Base-by-base conservation (phyloP, 768 basidiomycete species). In the Paxillus rubicundulus region DNA sequence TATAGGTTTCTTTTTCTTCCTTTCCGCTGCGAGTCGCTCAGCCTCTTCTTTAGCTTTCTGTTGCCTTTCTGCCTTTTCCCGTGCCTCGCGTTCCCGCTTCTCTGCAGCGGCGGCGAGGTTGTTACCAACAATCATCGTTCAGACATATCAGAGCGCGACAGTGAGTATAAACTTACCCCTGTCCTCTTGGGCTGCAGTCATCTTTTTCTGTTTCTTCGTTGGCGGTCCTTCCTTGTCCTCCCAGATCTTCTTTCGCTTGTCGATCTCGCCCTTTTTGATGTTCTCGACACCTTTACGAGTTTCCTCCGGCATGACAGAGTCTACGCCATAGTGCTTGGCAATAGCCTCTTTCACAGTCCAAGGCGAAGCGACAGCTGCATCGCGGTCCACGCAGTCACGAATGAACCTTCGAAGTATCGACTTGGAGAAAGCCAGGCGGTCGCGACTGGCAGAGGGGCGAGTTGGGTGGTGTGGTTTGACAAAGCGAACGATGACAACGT, bases 381-480 rank as follows among this genome's bases (percentile, higher is more conserved):
- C 93, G 32, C 97, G 85, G 62, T 92, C 88, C 2, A 99, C 89
- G 61, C 93, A 96, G 65, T 98, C 97, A 56, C 92, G 86, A 52
- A 99, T 90, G 72, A 96, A 98, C 14, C 94, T 87, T 58, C 94
- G 91, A 27, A 99, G 82, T 61, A 98, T 96, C 16, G 94, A 94
- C 70, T 98, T 98, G 27, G 93, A 96, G 72, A 98, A 98, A 17
- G 92, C 85, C 17, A 96, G 78, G 47, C 95, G 89, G 69, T 99
- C 97, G 54, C 97, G 94, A 63, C 95, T 98, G 53, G 34, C 17
- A 49, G 17, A 41, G 27, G 46, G 30, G 36, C 38, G 13, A 34
- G 53, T 42, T 30, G 54, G 52, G 28, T 42, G 33, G 34, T 33
- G 45, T 37, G 18, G 9, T 33, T 43, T 30, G 48, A 44, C 37